phyloP scores from a whole-genome alignment of 2,329 filamentous ascomycete species.

The Emmonsia crescens region DNA sequence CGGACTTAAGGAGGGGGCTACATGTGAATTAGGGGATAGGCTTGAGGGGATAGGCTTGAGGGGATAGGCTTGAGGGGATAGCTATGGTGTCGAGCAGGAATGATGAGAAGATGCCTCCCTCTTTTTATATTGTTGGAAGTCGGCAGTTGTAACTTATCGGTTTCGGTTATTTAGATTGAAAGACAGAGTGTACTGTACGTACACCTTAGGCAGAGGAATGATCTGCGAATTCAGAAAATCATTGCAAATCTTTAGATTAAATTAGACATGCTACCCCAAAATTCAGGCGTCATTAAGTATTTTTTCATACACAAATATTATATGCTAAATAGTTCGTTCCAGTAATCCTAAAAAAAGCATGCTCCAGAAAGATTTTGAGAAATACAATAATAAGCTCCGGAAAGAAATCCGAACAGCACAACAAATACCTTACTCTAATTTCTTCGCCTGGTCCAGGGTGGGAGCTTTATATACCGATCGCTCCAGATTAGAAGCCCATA shows the following conservation, averaged over 20 bases:
- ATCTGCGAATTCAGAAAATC: not conserved
- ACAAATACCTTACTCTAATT: constrained; percentile 17
- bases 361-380: not conserved
- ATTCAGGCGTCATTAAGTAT: not conserved
- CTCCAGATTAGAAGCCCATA: constrained; percentile 90
- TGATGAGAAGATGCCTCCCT: not conserved
- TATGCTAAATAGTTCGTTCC: not conserved
- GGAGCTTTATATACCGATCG: constrained; percentile 15
- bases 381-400: no score
- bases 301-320: not conserved
- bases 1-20: not conserved
- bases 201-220: not conserved
- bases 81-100: no score
- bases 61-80: not conserved
- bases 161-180: not conserved
- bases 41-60: not conserved
- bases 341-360: not conserved
- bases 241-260: not conserved
- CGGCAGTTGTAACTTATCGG: not conserved
- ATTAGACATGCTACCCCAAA: not conserved
- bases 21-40: not conserved
- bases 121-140: not conserved
- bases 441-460: constrained; percentile 22
- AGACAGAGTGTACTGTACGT: not conserved
- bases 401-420: not conserved